These are phyloP conservation scores for Paxillus involutus DNA, from an alignment of 768 basidiomycete species.

Conservation along the genomic window DNA sequence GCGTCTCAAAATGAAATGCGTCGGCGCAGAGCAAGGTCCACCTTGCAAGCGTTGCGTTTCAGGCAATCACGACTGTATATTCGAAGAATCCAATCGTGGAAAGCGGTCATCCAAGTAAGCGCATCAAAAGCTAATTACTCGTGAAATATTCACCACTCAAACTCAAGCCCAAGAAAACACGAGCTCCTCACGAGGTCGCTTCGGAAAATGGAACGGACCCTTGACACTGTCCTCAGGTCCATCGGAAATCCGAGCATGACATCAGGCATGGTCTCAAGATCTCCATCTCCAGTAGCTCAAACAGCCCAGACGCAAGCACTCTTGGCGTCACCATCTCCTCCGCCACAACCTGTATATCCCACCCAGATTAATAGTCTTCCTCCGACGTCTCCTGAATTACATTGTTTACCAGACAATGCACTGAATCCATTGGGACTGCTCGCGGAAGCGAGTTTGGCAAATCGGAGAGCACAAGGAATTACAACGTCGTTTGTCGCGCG, in stretches of 20 bases:
- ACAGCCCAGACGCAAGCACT: slow-evolving; percentile 53
- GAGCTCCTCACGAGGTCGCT: slow-evolving; percentile 79
- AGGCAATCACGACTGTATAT: slow-evolving; percentile 88
- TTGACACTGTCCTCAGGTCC: slow-evolving; percentile 89
- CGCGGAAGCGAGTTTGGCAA: slow-evolving; percentile 85
- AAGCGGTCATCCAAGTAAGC: slow-evolving; percentile 82
- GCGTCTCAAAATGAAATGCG: slow-evolving; percentile 91
- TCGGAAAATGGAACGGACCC: slow-evolving; percentile 87
- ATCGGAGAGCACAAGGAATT: slow-evolving; percentile 58
- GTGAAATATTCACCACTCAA: slow-evolving; percentile 29
- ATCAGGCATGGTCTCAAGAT: slow-evolving; percentile 79
- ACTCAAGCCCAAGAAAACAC: slow-evolving; percentile 63
- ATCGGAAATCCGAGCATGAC: slow-evolving; percentile 82
- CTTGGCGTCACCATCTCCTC: slow-evolving; percentile 50
- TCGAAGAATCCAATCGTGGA: slow-evolving; percentile 95
- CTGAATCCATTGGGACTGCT: slow-evolving; percentile 91
- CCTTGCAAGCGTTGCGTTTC: slow-evolving; percentile 86
- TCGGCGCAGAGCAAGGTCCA: slow-evolving; percentile 85
- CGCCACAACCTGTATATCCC: slow-evolving; percentile 40
- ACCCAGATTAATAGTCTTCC: slow-evolving; percentile 18
- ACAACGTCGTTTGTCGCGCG: slow-evolving; percentile 42
- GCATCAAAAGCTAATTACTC: slow-evolving; percentile 9
- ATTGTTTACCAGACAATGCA: slow-evolving; percentile 88
- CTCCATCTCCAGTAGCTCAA: slow-evolving; percentile 68
- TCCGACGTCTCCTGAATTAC: slow-evolving; percentile 77